These are phyloP conservation scores for Kodamaea laetipori DNA, from an alignment of 805 yeast species.

Conservation along the genomic window DNA sequence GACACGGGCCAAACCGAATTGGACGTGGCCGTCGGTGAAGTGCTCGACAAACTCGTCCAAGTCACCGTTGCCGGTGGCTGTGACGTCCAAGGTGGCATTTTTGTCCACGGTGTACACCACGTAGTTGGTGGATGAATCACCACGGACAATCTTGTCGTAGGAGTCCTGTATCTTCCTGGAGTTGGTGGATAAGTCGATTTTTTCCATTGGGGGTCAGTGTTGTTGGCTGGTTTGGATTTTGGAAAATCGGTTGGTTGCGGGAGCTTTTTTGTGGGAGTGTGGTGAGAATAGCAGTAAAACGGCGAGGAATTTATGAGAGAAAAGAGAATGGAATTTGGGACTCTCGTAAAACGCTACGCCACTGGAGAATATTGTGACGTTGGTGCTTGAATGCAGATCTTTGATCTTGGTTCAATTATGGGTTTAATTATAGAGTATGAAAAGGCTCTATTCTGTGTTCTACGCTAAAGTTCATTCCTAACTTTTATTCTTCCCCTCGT, in stretches of 20 bases:
- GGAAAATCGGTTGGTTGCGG: constrained; percentile 4
- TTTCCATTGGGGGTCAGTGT: constrained; percentile 46
- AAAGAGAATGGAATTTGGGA: neutral
- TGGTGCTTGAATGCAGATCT: no score
- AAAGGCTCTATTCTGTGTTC: no score
- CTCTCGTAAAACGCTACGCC: neutral
- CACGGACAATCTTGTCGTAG: constrained; percentile 78
- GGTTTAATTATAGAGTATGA: no score
- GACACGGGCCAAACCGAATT: constrained; percentile 87
- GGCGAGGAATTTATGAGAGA: neutral
- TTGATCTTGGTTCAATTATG: no score
- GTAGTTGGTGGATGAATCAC: constrained; percentile 70
- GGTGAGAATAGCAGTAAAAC: neutral
- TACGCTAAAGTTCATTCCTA: no score
- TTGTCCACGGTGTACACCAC: constrained; percentile 77
- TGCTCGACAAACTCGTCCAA: constrained; percentile 77
- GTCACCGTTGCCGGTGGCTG: constrained; percentile 59
- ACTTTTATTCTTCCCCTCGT: no score
- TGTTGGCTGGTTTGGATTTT: constrained; percentile 1
- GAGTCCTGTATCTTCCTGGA: constrained; percentile 73
- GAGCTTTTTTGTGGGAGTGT: neutral
- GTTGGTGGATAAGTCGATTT: constrained; percentile 62
- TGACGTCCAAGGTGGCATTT: constrained; percentile 49
- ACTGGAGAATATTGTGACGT: no score
- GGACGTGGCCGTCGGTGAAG: constrained; percentile 85